Base-by-base conservation (phyloP, 306 rosid genomes). In the Arachis hypogaea region DNA sequence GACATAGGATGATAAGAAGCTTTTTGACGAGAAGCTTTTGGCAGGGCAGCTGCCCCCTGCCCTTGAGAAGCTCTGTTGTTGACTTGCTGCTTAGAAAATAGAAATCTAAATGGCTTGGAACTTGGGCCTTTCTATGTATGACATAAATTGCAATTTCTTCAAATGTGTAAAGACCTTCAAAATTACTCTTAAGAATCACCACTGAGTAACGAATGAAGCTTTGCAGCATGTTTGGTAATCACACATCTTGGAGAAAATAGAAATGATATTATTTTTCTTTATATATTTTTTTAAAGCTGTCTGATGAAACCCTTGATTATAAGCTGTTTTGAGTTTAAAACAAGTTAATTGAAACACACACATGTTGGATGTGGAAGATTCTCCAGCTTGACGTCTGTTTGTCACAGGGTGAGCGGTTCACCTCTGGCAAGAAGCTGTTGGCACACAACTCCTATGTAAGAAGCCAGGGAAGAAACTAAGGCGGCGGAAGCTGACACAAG, bases 351-450 rank as follows among this genome's bases (percentile, higher is more conserved):
- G 38, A 33, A 33, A 33, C 38, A 33, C 38, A 33, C 38, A 33
- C 38, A 33, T 4, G 51, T 50, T 82, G 71, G 9, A 66, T 75
- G 52, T 66, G 43, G 16, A 82, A 56, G 46, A 30, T 79, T 76
- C 63, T 72, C 22, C 28, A 1, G 9, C 64, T 72, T 56, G 61
- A 71, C 79, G 18, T 12, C 16, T 44, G 10, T 77, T 71, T 49
- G 56, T 82, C 62, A 54, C 89, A 94, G 98, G 98, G 91, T 78
- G 98, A 88, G 49, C 91, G 86, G 76, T 78, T 78, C 49, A 55
- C 82, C 73, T 83, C 85, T 52, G 76, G 83, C 78, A 81, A 86
- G 84, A 91, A 89, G 79, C 81, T 85, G 75, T 83, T 85, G 58
- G 85, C 78, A 44, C 84, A 77, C 73, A 90, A 78, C 71, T 91